Evolutionary conservation across 2,329 filamentous ascomycete genomes (phyloP).

Genomic region (Clonostachys sp.): DNA sequence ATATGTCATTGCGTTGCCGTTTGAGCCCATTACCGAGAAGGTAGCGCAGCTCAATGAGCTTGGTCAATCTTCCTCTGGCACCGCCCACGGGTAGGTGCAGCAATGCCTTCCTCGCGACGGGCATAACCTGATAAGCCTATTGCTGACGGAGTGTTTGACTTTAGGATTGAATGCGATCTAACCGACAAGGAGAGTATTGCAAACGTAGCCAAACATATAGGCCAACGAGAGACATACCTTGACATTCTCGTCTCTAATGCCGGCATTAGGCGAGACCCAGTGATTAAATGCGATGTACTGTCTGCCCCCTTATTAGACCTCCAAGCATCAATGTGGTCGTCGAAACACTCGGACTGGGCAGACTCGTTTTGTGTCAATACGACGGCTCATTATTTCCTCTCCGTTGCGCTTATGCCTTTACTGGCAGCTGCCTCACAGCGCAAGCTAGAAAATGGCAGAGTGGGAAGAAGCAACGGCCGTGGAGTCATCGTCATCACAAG

Average conservation of each 20-base stretch:
- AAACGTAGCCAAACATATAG: conserved; percentile 20
- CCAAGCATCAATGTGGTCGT: conserved; percentile 42
- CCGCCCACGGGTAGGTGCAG: conserved; percentile 25
- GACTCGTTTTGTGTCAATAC: conserved; percentile 41
- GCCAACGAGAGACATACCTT: conserved; percentile 28
- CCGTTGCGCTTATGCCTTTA: conserved; percentile 37
- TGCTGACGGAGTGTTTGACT: too few relatives aligned
- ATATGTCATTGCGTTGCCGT: conserved; percentile 33
- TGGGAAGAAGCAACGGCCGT: conserved; percentile 23
- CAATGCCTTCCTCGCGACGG: not conserved
- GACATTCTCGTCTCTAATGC: conserved; percentile 45
- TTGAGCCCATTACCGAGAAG: conserved; percentile 29
- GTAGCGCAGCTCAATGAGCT: conserved; percentile 30
- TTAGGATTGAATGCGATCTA: conserved; percentile 27
- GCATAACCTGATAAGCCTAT: too few relatives aligned
- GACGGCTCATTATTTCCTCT: conserved; percentile 43
- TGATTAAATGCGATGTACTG: conserved; percentile 34
- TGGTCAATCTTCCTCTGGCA: conserved; percentile 25
- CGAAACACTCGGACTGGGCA: conserved; percentile 32
- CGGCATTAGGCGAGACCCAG: conserved; percentile 39
- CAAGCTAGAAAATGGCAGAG: conserved; percentile 20
- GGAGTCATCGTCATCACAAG: conserved; percentile 43
- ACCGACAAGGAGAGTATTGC: conserved; percentile 32
- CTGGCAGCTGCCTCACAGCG: conserved; percentile 30
- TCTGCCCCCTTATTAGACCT: conserved; percentile 32